Evolutionary conservation across 805 yeast genomes (phyloP), one percentile per base, ranked within the genome.

Genomic region (Pichia kluyveri): DNA sequence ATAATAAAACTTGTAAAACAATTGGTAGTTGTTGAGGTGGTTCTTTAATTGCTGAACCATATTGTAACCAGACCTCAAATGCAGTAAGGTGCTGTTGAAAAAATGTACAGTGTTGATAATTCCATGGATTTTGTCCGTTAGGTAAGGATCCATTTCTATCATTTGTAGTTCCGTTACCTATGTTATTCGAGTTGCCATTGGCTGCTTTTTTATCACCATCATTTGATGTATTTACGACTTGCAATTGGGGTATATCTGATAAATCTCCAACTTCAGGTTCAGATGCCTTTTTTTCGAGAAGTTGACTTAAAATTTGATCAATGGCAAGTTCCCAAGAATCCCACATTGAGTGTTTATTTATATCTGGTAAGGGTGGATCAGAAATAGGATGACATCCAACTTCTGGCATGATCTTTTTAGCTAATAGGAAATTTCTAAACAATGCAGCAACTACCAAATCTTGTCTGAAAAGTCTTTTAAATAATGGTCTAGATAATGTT

Each of bases 301-400:
- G 65, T 57, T 84, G 89, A 2, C 86, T 79, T 41, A 93, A 69
- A 5, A 95, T 95, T 60, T 93, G 97, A 62, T 93, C 98, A 39
- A 93, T 83, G 0, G 99, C 97, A 53, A 93, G 71, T 60, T 93
- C 98, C 98, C 99, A 93, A 0, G 96, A 83, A 50, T 88, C 93
- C 99, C 99, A 93, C 86, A 93, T 82, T 6, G 95, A 80, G 61
- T 93, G 97, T 52, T 78, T 76, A 42, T 86, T 80, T 7, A 82
- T 77, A 47, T 88, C 93, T 0, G 99, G 98, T 38, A 93, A 69
- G 10, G 86, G 88, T 1, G 99, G 99, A 53, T 88, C 95, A 17
- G 96, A 87, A 3, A 90, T 80, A 1, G 99, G 98, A 60, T 89
- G 95, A 62, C 97, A 90, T 51, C 90, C 89, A 55, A 85, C 82